A percentile compares a stretch with the other conserved stretches of the same genome.
These are phyloP conservation scores for Metschnikowia drakensbergensis DNA, from an alignment of 805 yeast genomes.

Conservation along the genomic window DNA sequence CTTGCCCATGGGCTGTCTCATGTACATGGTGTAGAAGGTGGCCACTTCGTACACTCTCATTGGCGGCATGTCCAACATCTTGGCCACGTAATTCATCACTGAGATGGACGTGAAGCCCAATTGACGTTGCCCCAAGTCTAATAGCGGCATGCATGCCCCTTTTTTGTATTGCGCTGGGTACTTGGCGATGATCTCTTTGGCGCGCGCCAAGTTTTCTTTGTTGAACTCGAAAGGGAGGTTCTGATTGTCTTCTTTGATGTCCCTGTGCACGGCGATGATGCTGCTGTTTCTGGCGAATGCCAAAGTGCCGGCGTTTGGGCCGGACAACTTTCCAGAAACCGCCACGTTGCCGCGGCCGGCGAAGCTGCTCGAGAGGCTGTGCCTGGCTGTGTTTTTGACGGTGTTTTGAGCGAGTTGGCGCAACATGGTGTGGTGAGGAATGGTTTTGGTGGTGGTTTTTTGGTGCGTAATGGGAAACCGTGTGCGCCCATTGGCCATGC, in stretches of 20 bases:
- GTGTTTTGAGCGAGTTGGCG: slow-evolving; percentile 19
- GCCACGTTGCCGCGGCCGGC: background rate
- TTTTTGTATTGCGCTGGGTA: slow-evolving; percentile 86
- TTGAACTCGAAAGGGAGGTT: slow-evolving; percentile 69
- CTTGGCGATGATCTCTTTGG: slow-evolving; percentile 69
- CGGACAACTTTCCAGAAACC: slow-evolving; percentile 1
- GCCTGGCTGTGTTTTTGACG: slow-evolving; percentile 1
- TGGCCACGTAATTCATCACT: slow-evolving; percentile 88
- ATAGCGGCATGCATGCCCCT: slow-evolving; percentile 82
- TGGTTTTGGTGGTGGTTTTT: background rate
- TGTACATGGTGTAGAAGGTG: slow-evolving; percentile 88
- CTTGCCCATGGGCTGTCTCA: slow-evolving; percentile 82
- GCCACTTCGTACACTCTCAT: slow-evolving; percentile 94
- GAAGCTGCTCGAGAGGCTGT: background rate
- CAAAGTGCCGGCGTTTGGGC: slow-evolving; percentile 7
- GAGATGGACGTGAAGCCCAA: slow-evolving; percentile 80
- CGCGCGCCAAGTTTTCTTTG: slow-evolving; percentile 59
- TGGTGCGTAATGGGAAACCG: slow-evolving; percentile 17
- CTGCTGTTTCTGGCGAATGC: slow-evolving; percentile 31
- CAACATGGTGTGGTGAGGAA: slow-evolving; percentile 16
- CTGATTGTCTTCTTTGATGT: slow-evolving; percentile 63
- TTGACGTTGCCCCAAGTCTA: slow-evolving; percentile 86
- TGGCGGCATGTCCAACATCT: slow-evolving; percentile 81
- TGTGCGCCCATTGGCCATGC: slow-evolving; percentile 15
- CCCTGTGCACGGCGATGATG: slow-evolving; percentile 64